phyloP scores from a whole-genome alignment of 345 rosid species.

The Rhizophora mangle region DNA sequence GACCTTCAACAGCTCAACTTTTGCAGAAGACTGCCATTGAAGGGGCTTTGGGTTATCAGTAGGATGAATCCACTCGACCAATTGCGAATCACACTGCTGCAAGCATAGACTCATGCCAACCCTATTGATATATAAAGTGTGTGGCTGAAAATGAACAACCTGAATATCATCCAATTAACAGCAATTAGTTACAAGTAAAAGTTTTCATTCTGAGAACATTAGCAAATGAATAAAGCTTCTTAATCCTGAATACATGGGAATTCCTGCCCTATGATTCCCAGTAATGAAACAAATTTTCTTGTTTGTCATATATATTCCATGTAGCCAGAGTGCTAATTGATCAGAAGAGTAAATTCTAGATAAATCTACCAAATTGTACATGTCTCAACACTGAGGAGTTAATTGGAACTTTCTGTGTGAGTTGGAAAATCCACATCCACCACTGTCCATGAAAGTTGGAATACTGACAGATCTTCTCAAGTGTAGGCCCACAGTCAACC shows the following conservation, averaged over 20 bases:
- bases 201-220: conserved; percentile 8
- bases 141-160: conserved; percentile 93
- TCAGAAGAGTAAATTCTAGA: no score
- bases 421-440: no score
- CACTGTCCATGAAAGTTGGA: no score
- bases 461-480: no score
- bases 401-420: no score
- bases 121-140: conserved; percentile 80
- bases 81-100: conserved; percentile 80
- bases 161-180: conserved; percentile 35
- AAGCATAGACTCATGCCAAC: conserved; percentile 69
- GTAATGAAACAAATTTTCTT: no score
- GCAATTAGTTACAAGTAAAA: conserved; percentile 16
- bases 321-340: no score
- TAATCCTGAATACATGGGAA: not conserved
- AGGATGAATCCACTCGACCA: conserved; percentile 77
- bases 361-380: no score
- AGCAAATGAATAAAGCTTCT: conserved; percentile 2
- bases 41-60: conserved; percentile 79
- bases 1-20: conserved; percentile 74
- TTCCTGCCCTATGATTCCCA: not conserved
- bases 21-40: conserved; percentile 68
- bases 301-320: no score
- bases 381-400: no score
- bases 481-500: no score